phyloP scores from a whole-genome alignment of 75 land plant species.

The Pinus albicaulis region DNA sequence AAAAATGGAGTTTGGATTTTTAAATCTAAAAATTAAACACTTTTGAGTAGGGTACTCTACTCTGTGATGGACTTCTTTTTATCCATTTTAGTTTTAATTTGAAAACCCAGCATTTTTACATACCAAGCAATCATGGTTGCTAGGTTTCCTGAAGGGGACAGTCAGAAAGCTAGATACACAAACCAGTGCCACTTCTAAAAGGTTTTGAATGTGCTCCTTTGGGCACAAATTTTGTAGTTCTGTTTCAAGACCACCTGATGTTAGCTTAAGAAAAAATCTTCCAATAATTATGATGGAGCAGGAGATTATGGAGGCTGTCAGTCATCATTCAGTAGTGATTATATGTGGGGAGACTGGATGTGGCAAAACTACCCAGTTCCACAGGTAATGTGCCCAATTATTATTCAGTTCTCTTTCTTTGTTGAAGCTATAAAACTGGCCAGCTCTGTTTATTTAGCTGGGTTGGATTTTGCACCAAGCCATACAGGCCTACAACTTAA shows the following conservation, averaged over 20 bases:
- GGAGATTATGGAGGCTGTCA: conserved; percentile 96
- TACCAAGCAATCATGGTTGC: neutral
- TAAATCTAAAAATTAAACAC: too few relatives aligned
- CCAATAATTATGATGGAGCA: conserved; percentile 99
- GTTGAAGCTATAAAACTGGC: neutral
- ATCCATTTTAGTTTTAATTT: too few relatives aligned
- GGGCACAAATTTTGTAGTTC: conserved; percentile 35
- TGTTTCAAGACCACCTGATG: conserved; percentile 75
- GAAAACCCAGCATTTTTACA: neutral
- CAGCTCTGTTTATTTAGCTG: neutral
- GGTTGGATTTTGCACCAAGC: neutral
- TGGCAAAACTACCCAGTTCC: conserved; percentile 99
- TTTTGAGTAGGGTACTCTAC: too few relatives aligned
- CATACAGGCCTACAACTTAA: neutral
- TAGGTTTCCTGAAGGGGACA: neutral
- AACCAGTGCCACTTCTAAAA: neutral
- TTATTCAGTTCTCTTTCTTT: neutral
- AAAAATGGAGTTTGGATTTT: too few relatives aligned
- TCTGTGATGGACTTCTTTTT: too few relatives aligned
- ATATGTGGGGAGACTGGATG: conserved; percentile 99
- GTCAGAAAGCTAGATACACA: conserved; percentile 5
- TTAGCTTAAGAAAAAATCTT: conserved; percentile 68
- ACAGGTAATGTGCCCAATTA: conserved; percentile 53
- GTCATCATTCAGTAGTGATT: conserved; percentile 70
- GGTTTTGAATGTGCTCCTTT: neutral